Evolutionary conservation across 1,139 yeast genomes (phyloP).

Genomic region (Nakaseomyces sp.): DNA sequence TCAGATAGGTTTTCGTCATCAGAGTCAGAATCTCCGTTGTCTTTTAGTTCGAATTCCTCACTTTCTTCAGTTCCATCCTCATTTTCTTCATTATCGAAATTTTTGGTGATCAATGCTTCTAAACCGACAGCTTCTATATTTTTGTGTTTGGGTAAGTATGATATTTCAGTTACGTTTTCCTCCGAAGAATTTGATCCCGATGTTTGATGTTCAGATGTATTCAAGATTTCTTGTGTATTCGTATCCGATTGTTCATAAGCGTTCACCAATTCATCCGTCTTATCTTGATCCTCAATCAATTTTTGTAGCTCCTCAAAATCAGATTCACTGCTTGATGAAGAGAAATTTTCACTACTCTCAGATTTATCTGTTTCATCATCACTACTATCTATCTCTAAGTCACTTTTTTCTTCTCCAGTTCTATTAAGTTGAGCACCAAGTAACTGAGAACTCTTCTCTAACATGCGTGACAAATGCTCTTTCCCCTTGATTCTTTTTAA

Average conservation of each 20-base stretch:
- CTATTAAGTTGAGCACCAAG: conserved; percentile 69
- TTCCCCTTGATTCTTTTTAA: conserved; percentile 71
- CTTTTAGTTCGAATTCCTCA: conserved; percentile 17
- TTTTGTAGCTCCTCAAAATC: conserved; percentile 34
- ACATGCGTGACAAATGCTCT: conserved; percentile 77
- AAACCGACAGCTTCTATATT: conserved; percentile 7
- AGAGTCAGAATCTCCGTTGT: conserved; percentile 17
- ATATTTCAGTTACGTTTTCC: too few species aligned
- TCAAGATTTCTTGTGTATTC: not conserved
- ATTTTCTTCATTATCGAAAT: conserved; percentile 12
- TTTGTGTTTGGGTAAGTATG: too few species aligned
- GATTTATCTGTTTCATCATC: conserved; percentile 12
- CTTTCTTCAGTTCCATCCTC: conserved; percentile 10
- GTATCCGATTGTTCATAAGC: conserved; percentile 1
- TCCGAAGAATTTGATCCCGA: too few species aligned
- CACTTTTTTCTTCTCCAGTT: conserved; percentile 16
- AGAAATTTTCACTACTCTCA: conserved; percentile 21
- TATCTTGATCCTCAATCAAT: conserved; percentile 13
- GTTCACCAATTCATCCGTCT: conserved; percentile 13
- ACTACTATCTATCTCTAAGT: conserved; percentile 10
- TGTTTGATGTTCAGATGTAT: not conserved
- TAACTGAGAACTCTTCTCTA: conserved; percentile 84
- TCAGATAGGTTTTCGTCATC: conserved; percentile 11
- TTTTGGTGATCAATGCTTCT: conserved; percentile 9
- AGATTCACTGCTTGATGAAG: conserved; percentile 18